These are phyloP conservation scores for Tolypocladium nubicola DNA, from an alignment of 2,329 filamentous ascomycete genomes.

Conservation along the genomic window DNA sequence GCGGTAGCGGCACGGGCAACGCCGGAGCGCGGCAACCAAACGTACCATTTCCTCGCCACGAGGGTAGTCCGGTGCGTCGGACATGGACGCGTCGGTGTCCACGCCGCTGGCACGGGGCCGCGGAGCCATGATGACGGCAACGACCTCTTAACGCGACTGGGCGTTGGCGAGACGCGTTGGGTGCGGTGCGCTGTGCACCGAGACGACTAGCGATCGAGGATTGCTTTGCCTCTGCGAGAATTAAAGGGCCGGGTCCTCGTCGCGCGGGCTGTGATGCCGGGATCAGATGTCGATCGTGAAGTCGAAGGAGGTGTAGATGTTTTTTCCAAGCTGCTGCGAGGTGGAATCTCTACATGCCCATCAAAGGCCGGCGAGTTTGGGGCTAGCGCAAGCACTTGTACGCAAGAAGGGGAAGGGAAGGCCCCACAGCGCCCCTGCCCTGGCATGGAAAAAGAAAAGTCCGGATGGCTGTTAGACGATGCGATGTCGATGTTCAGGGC, in stretches of 20 bases:
- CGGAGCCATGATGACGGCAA: conserved; percentile 38
- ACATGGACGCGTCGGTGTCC: conserved; percentile 54
- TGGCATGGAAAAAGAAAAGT: conserved; percentile 1
- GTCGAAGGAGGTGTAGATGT: conserved; percentile 14
- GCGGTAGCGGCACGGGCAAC: neutral
- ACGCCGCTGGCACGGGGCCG: conserved; percentile 41
- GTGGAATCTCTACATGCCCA: conserved; percentile 24
- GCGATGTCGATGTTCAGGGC: neutral
- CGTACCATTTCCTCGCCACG: conserved; percentile 39
- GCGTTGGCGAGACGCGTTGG: conserved; percentile 33
- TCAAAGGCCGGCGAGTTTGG: conserved; percentile 20
- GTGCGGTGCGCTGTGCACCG: conserved; percentile 5
- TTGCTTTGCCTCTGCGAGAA: neutral
- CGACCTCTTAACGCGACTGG: conserved; percentile 43
- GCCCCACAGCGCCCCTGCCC: neutral
- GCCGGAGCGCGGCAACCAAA: neutral
- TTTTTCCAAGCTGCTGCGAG: conserved; percentile 16
- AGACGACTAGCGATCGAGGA: neutral
- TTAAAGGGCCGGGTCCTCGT: neutral
- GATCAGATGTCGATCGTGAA: neutral
- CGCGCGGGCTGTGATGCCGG: neutral
- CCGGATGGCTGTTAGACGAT: neutral
- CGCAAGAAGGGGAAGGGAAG: neutral
- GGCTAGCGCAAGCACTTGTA: conserved; percentile 18
- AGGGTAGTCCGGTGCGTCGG: conserved; percentile 41